Conservation (phyloP, 2,329 filamentous ascomycete genomes). For the Endoconidiophora laricicola region DNA sequence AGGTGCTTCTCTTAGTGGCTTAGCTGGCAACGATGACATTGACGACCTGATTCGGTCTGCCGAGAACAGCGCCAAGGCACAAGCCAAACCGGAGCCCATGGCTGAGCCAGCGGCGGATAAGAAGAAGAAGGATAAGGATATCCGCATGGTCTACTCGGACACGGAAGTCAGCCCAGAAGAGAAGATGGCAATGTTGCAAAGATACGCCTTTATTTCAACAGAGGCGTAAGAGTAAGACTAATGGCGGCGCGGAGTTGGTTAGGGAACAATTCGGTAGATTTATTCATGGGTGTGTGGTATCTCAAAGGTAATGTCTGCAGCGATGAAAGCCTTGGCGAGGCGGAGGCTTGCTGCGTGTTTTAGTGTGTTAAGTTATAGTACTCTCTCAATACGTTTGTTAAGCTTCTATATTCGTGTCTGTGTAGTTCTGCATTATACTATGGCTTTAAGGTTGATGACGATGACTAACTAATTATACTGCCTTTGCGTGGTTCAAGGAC, state of each 20-base stretch:
- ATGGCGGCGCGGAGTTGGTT: neutral
- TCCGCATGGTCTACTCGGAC: slow-evolving; percentile 66
- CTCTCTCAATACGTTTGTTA: too few relatives aligned
- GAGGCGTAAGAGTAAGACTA: slow-evolving; percentile 8
- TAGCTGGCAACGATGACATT: slow-evolving; percentile 34
- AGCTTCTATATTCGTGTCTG: too few relatives aligned
- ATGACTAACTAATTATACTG: too few relatives aligned
- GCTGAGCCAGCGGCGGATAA: slow-evolving; percentile 28
- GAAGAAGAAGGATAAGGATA: slow-evolving; percentile 51
- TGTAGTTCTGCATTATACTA: too few relatives aligned
- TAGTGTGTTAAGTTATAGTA: too few relatives aligned
- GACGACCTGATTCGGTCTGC: slow-evolving; percentile 49
- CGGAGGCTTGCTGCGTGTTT: too few relatives aligned
- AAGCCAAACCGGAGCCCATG: slow-evolving; percentile 7
- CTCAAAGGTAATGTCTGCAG: too few relatives aligned
- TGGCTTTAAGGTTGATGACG: too few relatives aligned
- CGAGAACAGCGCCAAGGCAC: slow-evolving; percentile 40
- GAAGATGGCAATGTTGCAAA: slow-evolving; percentile 63
- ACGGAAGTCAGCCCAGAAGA: slow-evolving; percentile 72
- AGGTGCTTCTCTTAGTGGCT: slow-evolving; percentile 18
- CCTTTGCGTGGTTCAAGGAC: too few relatives aligned
- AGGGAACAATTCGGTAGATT: neutral
- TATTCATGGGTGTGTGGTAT: too few relatives aligned
- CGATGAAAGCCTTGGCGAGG: too few relatives aligned
- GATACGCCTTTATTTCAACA: slow-evolving; percentile 49